A percentile compares a stretch with the other conserved stretches of the same genome.
Conservation (phyloP, 805 yeast species). For the Cyberlindnera veronae region DNA sequence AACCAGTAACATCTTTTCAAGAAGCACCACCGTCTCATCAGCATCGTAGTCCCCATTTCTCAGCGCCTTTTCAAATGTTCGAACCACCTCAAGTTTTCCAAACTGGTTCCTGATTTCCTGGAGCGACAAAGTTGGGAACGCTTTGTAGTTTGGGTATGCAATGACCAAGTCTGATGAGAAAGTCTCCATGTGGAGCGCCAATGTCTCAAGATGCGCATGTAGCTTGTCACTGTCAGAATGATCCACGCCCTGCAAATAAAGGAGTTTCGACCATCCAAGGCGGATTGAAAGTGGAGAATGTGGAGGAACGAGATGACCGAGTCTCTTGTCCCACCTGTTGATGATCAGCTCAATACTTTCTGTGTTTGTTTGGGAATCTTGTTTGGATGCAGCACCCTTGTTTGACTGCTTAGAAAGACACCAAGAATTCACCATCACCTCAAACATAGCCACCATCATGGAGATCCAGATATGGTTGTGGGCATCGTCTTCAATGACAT, state of each 20-base stretch:
- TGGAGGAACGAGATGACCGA: constrained; percentile 12
- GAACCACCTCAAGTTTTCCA: constrained; percentile 67
- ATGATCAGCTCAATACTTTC: constrained; percentile 42
- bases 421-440: constrained; percentile 43
- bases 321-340: constrained; percentile 42
- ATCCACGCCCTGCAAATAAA: constrained; percentile 40
- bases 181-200: constrained; percentile 21
- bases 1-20: constrained; percentile 43
- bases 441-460: constrained; percentile 38
- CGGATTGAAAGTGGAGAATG: constrained; percentile 27
- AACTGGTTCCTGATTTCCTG: constrained; percentile 54
- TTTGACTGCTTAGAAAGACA: constrained; percentile 28
- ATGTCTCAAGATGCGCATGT: constrained; percentile 22
- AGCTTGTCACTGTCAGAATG: constrained; percentile 33
- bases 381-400: constrained; percentile 15
- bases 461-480: constrained; percentile 10
- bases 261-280: constrained; percentile 46
- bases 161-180: constrained; percentile 27
- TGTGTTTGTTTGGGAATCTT: constrained; percentile 30
- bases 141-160: constrained; percentile 52
- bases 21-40: constrained; percentile 30
- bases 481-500: background rate
- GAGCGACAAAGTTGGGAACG: constrained; percentile 53
- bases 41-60: constrained; percentile 21
- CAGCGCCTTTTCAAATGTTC: constrained; percentile 48